Evolutionary conservation across 2,329 filamentous ascomycete genomes (phyloP).

Genomic region (Alternaria alternata): DNA sequence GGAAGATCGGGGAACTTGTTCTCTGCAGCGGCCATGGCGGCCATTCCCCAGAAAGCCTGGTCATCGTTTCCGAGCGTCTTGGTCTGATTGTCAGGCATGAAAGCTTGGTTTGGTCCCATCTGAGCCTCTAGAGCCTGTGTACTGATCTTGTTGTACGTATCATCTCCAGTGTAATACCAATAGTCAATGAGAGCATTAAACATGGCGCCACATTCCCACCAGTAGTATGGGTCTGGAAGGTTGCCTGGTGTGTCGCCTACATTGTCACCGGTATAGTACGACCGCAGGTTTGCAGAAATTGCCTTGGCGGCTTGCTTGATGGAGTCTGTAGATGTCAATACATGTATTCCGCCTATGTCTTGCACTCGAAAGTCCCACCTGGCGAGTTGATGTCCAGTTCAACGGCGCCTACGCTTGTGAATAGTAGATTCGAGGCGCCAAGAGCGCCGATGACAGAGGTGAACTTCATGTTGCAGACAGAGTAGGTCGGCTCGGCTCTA

Average conservation of each 20-base stretch:
- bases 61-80: slow-evolving; percentile 63
- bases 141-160: slow-evolving; percentile 50
- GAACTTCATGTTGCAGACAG: slow-evolving; percentile 46
- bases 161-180: slow-evolving; percentile 54
- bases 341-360: background rate
- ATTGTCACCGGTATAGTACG: slow-evolving; percentile 70
- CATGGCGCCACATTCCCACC: slow-evolving; percentile 55
- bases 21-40: slow-evolving; percentile 66
- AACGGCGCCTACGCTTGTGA: slow-evolving; percentile 44
- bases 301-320: slow-evolving; percentile 68
- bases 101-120: slow-evolving; percentile 75
- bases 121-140: slow-evolving; percentile 73
- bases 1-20: slow-evolving; percentile 56
- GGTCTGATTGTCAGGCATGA: slow-evolving; percentile 79
- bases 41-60: slow-evolving; percentile 67
- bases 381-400: slow-evolving; percentile 39
- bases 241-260: slow-evolving; percentile 68
- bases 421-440: slow-evolving; percentile 42
- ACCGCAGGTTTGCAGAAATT: slow-evolving; percentile 68
- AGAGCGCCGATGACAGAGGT: slow-evolving; percentile 40
- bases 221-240: slow-evolving; percentile 55
- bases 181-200: slow-evolving; percentile 52
- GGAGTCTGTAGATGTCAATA: slow-evolving; percentile 59
- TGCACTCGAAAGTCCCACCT: slow-evolving; percentile 30
- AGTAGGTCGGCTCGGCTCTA: slow-evolving; percentile 11